Base-by-base conservation (phyloP, 2,329 filamentous ascomycete species). In the Neofusicoccum sp. region DNA sequence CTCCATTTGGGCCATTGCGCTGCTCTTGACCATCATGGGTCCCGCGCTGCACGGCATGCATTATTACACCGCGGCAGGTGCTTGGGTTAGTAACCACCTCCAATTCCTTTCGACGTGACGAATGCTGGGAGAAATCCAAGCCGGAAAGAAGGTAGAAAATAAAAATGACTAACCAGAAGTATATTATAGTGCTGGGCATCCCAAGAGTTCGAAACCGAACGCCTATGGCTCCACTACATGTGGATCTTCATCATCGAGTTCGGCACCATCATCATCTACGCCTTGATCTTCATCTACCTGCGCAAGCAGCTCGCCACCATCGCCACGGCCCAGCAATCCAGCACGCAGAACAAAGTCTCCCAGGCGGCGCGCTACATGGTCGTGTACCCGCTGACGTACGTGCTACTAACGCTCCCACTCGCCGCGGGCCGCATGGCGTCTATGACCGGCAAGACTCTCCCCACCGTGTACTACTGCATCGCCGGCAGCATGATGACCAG, bases 321-420 rank as follows among this genome's bases (percentile, higher is more conserved):
- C 54, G 68, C 74, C 6, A 68, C 70, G 62, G 73, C 75, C 61
- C 70, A 75, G 56, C 56, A 61, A 6, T 22, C 47, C 11, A 28
- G 56, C n/a, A 59, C 52, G 14, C 73, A 72, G n/a, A 68, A 62
- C 31, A 76, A 73, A 56, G 70, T 77, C 14, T 72, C 71, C 6
- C 68, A 74, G 16, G 79, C 82, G 22, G 79, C 80, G 9, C 78
- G 84, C 3, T 87, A 89, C 68, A 85, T 85, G 82, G 74, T 89
- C 47, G 78, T 90, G 36, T 90, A 91, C 66, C 88, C 89, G 0
- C 71, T 87, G 65, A 87, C 89, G 64, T 91, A 91, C 71, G 80
- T 89, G 2, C 64, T 88, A 16, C 86, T 89, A 66, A 91, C 88
- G 0, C 80, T 87, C 0, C 89, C 89, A 0, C 79, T 91, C 1